These are phyloP conservation scores for Metarhizium brunneum DNA, from an alignment of 2,329 filamentous ascomycete genomes.

Conservation along the genomic window DNA sequence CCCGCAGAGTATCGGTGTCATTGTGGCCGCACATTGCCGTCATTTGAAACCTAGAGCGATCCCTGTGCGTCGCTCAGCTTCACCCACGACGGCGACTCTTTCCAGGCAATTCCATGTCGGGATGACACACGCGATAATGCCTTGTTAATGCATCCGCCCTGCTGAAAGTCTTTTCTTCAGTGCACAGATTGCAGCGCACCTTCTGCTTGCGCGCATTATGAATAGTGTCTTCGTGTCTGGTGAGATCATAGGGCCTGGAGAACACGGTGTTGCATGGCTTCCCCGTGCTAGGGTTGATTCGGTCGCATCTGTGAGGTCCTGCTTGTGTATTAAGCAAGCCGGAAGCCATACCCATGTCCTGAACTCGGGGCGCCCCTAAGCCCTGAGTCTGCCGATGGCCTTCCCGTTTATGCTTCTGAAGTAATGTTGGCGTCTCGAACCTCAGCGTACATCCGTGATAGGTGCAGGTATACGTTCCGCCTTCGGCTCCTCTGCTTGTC, in stretches of 20 bases:
- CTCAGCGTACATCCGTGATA: conserved; percentile 84
- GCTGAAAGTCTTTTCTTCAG: conserved; percentile 95
- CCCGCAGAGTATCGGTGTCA: not conserved
- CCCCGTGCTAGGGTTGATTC: conserved; percentile 88
- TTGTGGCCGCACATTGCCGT: not conserved
- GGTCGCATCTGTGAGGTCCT: conserved; percentile 85
- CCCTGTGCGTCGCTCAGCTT: not conserved
- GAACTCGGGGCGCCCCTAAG: conserved; percentile 15
- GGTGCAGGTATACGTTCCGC: conserved; percentile 91
- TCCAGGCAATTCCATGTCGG: conserved; percentile 75
- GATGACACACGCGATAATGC: conserved; percentile 91
- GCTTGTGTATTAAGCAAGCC: conserved; percentile 72
- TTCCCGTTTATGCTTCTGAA: conserved; percentile 95
- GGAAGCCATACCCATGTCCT: conserved; percentile 35
- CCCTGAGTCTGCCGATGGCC: conserved; percentile 70
- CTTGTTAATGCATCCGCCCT: conserved; percentile 88
- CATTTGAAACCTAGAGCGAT: not conserved
- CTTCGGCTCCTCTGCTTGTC: conserved; percentile 57
- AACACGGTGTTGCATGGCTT: conserved; percentile 94
- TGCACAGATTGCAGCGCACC: conserved; percentile 85
- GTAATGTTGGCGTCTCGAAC: conserved; percentile 76
- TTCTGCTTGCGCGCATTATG: conserved; percentile 93
- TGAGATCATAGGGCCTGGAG: conserved; percentile 91
- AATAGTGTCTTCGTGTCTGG: conserved; percentile 93
- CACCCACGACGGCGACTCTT: conserved; percentile 33